Conservation (phyloP, 176 grass and related monocot species). For the Rhipidocladum racemiflorum region DNA sequence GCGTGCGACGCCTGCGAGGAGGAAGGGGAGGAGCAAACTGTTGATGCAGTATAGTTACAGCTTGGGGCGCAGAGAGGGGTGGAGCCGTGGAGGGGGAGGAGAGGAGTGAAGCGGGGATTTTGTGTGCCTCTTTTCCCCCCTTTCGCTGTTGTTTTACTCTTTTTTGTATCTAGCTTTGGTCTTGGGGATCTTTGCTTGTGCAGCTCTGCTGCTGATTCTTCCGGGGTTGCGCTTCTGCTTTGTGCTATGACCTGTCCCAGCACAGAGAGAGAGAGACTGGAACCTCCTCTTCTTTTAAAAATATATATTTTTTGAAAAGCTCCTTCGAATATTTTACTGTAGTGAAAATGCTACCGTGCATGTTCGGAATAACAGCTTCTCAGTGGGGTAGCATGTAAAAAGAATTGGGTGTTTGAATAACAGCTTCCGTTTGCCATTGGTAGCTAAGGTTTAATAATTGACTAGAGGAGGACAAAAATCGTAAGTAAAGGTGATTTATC, state of each 20-base stretch:
- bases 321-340: neutral
- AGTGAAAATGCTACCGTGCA: neutral
- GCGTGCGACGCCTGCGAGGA: neutral
- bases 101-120: slow-evolving; percentile 53
- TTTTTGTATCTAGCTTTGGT: slow-evolving; percentile 17
- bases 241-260: neutral
- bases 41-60: slow-evolving; percentile 40
- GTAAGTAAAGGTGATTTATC: neutral
- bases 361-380: neutral
- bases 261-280: neutral
- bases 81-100: slow-evolving; percentile 23
- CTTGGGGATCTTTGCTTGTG: slow-evolving; percentile 42
- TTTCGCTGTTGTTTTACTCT: slow-evolving; percentile 28
- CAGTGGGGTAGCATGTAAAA: neutral
- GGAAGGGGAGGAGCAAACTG: slow-evolving; percentile 31
- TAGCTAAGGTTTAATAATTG: neutral
- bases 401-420: neutral
- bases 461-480: neutral
- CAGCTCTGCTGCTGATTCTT: slow-evolving; percentile 21
- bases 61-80: slow-evolving; percentile 8
- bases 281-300: neutral
- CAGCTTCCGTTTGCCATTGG: neutral
- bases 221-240: neutral
- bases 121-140: neutral
- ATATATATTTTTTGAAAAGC: neutral